A percentile compares a stretch with the other conserved stretches of the same genome.
phyloP scores from a whole-genome alignment of 1,284 basidiomycete species.

The Somion occarium region DNA sequence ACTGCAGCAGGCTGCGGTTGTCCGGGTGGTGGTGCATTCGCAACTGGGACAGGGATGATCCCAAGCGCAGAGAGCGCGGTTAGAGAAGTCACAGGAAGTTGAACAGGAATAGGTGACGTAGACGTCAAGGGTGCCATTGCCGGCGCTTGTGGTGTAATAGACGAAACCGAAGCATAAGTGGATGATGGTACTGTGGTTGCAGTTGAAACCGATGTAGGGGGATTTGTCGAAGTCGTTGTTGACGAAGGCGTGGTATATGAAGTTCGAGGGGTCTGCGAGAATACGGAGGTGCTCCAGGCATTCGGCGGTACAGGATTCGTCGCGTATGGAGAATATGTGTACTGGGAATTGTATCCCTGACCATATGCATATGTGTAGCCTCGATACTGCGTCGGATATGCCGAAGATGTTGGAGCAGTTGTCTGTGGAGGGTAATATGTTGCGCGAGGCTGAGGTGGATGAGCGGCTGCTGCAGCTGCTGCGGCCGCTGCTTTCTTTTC shows the following conservation, averaged over 20 bases:
- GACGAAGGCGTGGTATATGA: background rate
- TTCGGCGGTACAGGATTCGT: background rate
- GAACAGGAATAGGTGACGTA: slow-evolving; percentile 52
- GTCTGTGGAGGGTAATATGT: slow-evolving; percentile 27
- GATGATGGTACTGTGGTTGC: slow-evolving; percentile 7
- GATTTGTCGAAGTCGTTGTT: slow-evolving; percentile 14
- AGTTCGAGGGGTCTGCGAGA: background rate
- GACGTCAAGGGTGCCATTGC: slow-evolving; percentile 24
- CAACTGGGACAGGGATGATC: slow-evolving; percentile 65
- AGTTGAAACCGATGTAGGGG: background rate
- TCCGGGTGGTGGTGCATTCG: slow-evolving; percentile 47
- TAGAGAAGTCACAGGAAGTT: slow-evolving; percentile 65
- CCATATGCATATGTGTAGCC: slow-evolving; percentile 14
- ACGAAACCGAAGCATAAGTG: slow-evolving; percentile 17
- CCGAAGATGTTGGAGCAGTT: slow-evolving; percentile 7
- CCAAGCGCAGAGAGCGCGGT: slow-evolving; percentile 65
- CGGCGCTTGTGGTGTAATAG: slow-evolving; percentile 21
- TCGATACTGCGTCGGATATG: slow-evolving; percentile 8
- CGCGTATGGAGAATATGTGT: slow-evolving; percentile 7
- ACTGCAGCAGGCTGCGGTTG: slow-evolving; percentile 65
- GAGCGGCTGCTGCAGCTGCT: slow-evolving; percentile 14
- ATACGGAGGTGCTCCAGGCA: slow-evolving; percentile 6
- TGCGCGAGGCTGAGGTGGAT: slow-evolving; percentile 15
- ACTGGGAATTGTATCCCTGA: slow-evolving; percentile 5
- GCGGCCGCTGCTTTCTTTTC: slow-evolving; percentile 43